Conservation (phyloP, 441 rosid genomes). For the Bruguiera hainesii region DNA sequence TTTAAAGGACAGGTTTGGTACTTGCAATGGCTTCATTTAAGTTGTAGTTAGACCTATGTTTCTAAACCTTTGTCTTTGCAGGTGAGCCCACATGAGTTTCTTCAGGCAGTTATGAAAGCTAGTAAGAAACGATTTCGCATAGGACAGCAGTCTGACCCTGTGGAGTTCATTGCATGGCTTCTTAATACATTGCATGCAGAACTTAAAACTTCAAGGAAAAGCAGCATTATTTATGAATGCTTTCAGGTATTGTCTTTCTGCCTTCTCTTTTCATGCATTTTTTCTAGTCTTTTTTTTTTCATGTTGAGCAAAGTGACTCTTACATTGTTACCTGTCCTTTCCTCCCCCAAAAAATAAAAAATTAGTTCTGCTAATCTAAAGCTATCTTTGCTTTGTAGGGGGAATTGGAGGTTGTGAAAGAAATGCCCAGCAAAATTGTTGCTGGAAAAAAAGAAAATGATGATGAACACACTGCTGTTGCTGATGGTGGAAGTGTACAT, state of each 20-base stretch:
- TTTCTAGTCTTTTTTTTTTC: background rate
- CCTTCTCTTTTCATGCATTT: background rate
- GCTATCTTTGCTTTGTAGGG: slow-evolving; percentile 43
- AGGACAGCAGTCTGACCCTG: slow-evolving; percentile 91
- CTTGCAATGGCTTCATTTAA: slow-evolving; percentile 4
- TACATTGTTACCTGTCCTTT: background rate
- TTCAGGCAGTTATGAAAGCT: slow-evolving; percentile 95
- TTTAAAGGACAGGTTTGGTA: slow-evolving; percentile 93
- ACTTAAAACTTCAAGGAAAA: slow-evolving; percentile 56
- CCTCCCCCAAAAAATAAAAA: background rate
- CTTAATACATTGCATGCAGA: slow-evolving; percentile 80
- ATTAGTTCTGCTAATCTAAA: slow-evolving; percentile 14
- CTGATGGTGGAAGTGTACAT: slow-evolving; percentile 31
- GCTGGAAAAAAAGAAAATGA: slow-evolving; percentile 43
- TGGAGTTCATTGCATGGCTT: slow-evolving; percentile 96
- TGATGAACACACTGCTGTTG: slow-evolving; percentile 30
- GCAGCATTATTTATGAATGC: slow-evolving; percentile 80
- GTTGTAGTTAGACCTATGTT: slow-evolving; percentile 14
- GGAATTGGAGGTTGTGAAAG: slow-evolving; percentile 84
- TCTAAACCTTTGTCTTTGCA: slow-evolving; percentile 28
- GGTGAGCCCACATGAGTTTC: slow-evolving; percentile 99
- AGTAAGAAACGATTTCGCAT: slow-evolving; percentile 81
- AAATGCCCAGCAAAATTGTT: slow-evolving; percentile 49
- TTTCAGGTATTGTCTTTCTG: slow-evolving; percentile 56
- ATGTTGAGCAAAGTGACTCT: background rate